Percentiles rank a stretch among this genome's conserved stretches.
These are phyloP conservation scores for Boletus vinaceobasis DNA, from an alignment of 768 basidiomycete species.

Conservation along the genomic window DNA sequence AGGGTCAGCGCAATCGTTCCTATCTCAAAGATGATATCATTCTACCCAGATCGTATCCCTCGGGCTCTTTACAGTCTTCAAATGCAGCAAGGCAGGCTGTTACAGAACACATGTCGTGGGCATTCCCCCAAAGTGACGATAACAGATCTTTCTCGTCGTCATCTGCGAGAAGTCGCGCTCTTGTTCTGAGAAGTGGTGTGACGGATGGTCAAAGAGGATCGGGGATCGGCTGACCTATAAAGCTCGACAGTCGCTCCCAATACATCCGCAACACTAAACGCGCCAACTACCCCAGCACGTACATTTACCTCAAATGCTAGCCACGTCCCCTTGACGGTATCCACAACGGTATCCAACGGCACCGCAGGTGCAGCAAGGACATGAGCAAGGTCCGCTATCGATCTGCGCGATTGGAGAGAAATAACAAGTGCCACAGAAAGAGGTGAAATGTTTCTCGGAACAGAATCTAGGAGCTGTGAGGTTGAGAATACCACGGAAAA, in stretches of 20 bases:
- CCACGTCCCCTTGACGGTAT: conserved; percentile 47
- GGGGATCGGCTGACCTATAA: conserved; percentile 28
- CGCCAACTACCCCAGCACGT: conserved; percentile 36
- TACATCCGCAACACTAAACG: conserved; percentile 44
- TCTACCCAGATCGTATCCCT: conserved; percentile 61
- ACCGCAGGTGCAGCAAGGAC: conserved; percentile 43
- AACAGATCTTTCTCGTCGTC: conserved; percentile 40
- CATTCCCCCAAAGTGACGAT: conserved; percentile 52
- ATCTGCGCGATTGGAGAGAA: conserved; percentile 49
- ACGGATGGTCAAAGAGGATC: neutral
- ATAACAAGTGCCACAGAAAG: conserved; percentile 27
- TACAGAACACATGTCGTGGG: conserved; percentile 65
- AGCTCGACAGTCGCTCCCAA: conserved; percentile 46
- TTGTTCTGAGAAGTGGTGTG: conserved; percentile 27
- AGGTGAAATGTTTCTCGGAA: conserved; percentile 21
- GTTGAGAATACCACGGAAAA: neutral
- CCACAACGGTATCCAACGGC: conserved; percentile 40
- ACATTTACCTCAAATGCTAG: conserved; percentile 42
- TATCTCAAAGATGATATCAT: neutral
- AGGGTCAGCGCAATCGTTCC: conserved; percentile 3
- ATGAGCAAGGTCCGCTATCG: conserved; percentile 61
- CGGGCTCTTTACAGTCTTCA: conserved; percentile 59
- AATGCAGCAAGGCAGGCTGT: conserved; percentile 60
- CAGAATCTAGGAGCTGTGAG: conserved; percentile 29
- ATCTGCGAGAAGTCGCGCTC: conserved; percentile 25